Evolutionary conservation across 2,329 filamentous ascomycete genomes (phyloP), one percentile per base, ranked within the genome.

Genomic region (Furcasterigmium furcatum): DNA sequence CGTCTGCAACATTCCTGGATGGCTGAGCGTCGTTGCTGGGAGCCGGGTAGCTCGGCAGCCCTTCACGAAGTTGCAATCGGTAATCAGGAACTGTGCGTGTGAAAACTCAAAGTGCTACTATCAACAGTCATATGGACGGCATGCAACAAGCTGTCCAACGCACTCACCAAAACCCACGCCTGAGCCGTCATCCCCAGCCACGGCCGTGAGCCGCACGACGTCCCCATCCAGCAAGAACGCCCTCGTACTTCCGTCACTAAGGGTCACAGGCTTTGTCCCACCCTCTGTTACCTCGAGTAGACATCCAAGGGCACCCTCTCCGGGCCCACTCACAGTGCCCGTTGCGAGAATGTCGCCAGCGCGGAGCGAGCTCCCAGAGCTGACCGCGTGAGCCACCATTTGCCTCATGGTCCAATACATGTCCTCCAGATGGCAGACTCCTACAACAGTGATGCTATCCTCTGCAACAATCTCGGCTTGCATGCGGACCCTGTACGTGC

Each of bases 331-430:
- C 9, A 74, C 61, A 0, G 70, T 74, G 0, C 71, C 71, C 0
- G 68, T 72, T 0, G 61, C 71, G 27, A 73, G 45, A 1, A 74
- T 9, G 48, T 74, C 69, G 0, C 69, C 70, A 0, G 65, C 65
- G 24, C 58, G 58, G 32, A 71, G 38, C n/a, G 55, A 58, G 46
- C 64, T 64, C 2, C 66, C 66, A 49, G 62, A 63, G 43, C 60
- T 55, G 2, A 63, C 66, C 41, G 66, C 61, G 46, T 66, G 66
- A 1, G 64, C 61, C 6, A 67, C 56, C 5, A 69, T 52, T 36
- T 70, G 59, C 19, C 64, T 56, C 40, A 68, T 57, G 1, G 61
- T 66, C 66, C 67, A 71, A 52, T 67, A 68, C 55, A 70, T 56
- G 46, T 53, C 57, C 38, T 55, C 51, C 21, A 65, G 53, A 19